Conservation (phyloP, 495 filamentous ascomycete species). For the Entonaema liquescens region DNA sequence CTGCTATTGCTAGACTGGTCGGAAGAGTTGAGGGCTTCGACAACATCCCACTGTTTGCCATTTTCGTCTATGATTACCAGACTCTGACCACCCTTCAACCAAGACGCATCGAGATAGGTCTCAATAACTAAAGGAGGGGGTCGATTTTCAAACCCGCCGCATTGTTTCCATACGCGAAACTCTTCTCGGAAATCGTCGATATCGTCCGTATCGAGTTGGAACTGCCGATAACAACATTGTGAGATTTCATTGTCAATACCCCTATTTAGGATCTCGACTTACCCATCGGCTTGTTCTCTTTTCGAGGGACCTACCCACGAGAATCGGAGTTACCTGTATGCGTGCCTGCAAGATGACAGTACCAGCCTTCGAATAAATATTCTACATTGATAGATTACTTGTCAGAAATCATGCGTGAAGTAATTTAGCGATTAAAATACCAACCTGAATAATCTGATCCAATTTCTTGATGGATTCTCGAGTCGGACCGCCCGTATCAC, state of each 20-base stretch:
- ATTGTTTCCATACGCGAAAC: constrained; percentile 78
- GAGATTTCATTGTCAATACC: constrained; percentile 10
- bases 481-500: constrained; percentile 55
- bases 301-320: constrained; percentile 59
- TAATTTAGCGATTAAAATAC: constrained; percentile 28
- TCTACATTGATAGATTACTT: constrained; percentile 59
- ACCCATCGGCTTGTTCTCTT: constrained; percentile 93
- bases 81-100: constrained; percentile 83
- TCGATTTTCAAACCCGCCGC: constrained; percentile 76
- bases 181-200: constrained; percentile 85
- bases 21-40: constrained; percentile 78
- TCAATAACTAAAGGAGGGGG: constrained; percentile 92
- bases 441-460: constrained; percentile 90
- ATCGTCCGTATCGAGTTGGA: constrained; percentile 93
- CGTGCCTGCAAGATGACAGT: constrained; percentile 84
- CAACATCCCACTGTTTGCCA: constrained; percentile 91
- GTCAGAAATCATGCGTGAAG: constrained; percentile 7
- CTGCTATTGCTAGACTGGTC: constrained; percentile 63
- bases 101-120: constrained; percentile 83
- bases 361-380: constrained; percentile 89
- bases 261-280: constrained; percentile 52
- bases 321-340: constrained; percentile 69
- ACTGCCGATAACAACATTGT: constrained; percentile 61
- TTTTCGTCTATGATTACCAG: constrained; percentile 86
- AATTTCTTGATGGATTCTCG: constrained; percentile 76